Percentiles rank a stretch among this genome's conserved stretches.
Conservation (phyloP, 129 eudicot genomes). For the Oenanthe sinensis region DNA sequence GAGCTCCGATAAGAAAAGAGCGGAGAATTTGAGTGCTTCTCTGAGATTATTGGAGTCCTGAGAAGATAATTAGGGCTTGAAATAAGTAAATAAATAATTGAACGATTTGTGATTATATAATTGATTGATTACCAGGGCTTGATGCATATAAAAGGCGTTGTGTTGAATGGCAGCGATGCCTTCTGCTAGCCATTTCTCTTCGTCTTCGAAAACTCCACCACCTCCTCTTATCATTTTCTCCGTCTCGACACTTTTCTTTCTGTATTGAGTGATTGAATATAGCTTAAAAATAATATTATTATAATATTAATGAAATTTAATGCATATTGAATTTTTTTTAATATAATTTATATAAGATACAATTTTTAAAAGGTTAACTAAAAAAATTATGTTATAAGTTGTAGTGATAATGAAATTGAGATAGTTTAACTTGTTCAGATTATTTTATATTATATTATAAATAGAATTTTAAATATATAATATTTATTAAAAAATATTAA, state of each 20-base stretch:
- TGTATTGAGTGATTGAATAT: not conserved
- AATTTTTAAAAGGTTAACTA: too few species aligned
- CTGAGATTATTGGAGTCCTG: conserved; percentile 86
- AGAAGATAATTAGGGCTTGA: conserved; percentile 9
- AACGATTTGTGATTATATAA: not conserved
- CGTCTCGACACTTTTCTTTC: not conserved
- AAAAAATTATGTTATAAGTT: too few species aligned
- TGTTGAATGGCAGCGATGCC: conserved; percentile 96
- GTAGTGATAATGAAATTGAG: too few species aligned
- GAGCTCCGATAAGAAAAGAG: conserved; percentile 88
- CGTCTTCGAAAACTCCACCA: conserved; percentile 53
- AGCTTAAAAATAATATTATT: too few species aligned
- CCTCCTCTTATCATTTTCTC: conserved; percentile 37
- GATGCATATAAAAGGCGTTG: conserved; percentile 93
- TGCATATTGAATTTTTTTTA: too few species aligned
- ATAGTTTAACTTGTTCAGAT: too few species aligned
- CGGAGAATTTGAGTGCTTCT: conserved; percentile 91
- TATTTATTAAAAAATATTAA: too few species aligned
- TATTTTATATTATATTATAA: too few species aligned
- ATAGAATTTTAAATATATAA: too few species aligned
- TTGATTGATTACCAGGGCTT: conserved; percentile 57
- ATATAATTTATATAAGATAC: too few species aligned
- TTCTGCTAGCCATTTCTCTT: conserved; percentile 98
- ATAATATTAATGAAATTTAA: too few species aligned
- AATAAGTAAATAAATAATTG: not conserved